Evolutionary conservation across 163 green algal species (phyloP), one percentile per base, ranked within the genome.

Genomic region (Scenedesmus sp.): DNA sequence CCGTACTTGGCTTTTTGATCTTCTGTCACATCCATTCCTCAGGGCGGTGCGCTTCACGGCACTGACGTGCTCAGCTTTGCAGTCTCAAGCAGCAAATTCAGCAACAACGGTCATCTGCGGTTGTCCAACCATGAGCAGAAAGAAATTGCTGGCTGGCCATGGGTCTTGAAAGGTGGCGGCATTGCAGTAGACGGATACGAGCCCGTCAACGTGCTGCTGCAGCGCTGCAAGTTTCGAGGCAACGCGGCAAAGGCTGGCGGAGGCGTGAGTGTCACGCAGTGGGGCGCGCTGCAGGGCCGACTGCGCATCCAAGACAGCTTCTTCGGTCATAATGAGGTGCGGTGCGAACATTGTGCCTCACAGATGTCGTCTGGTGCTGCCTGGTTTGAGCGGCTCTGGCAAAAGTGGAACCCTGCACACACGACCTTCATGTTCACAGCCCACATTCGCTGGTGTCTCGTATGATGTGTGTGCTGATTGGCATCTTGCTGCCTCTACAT

Each of bases 161-260:
- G 72, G 72, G 72, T 49, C 72, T 81, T 81, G 46, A 33, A 33
- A 24, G 72, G 72, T 40, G 72, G 72, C 33, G 72, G 72, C n/a
- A 26, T 81, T 10, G 35, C 72, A 43, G 72, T 49, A 44, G 35
- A 43, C 2, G 72, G 72, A 33, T 46, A 81, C 12, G 35, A 44
- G 35, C 35, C 35, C 7, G 72, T 81, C 2, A 44, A 43, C 16
- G 72, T 81, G 72, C 15, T n/a, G 35, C 35, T 81, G 72, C 72
- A 30, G 72, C n/a, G 72, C n/a, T 81, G 72, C 33, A 81, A 0
- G 20, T 81, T 81, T 81, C 16, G 24, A 6, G 72, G 37, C 33
- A 81, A 81, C 49, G 72, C 72, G 6, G 35, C 72, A 7, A 33
- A 81, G 72, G 46, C 72, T 43, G 72, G 72, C 33, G 72, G 72